A percentile compares a stretch with the other conserved stretches of the same genome.
Conservation (phyloP, 2,329 filamentous ascomycete species). For the Aaosphaeria pasadenensis region DNA sequence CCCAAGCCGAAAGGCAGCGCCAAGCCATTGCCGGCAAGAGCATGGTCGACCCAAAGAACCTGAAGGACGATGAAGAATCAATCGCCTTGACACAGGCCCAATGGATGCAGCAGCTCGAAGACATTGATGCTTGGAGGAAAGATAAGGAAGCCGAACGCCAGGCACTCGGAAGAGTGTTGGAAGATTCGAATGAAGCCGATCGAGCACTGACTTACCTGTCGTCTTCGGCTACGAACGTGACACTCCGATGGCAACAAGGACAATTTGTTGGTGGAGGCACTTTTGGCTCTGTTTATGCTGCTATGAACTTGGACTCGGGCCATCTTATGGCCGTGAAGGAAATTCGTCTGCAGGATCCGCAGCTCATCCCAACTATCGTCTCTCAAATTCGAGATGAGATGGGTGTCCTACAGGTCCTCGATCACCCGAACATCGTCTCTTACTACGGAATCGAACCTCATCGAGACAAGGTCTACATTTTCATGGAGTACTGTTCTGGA, state of each 20-base stretch:
- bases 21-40: slow-evolving; percentile 77
- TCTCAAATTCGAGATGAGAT: slow-evolving; percentile 96
- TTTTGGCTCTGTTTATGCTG: slow-evolving; percentile 95
- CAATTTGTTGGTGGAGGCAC: slow-evolving; percentile 96
- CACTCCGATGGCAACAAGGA: slow-evolving; percentile 97
- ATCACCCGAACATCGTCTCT: slow-evolving; percentile 96
- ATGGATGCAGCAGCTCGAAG: slow-evolving; percentile 68
- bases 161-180: slow-evolving; percentile 83
- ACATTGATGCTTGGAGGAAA: slow-evolving; percentile 74
- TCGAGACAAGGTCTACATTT: slow-evolving; percentile 98
- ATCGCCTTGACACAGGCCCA: slow-evolving; percentile 70
- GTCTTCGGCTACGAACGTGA: slow-evolving; percentile 91
- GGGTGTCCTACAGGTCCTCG: slow-evolving; percentile 89
- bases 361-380: slow-evolving; percentile 90
- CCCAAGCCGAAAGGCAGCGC: slow-evolving; percentile 87
- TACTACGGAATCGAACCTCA: slow-evolving; percentile 99
- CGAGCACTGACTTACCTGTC: slow-evolving; percentile 91
- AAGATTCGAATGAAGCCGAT: slow-evolving; percentile 94
- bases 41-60: slow-evolving; percentile 71
- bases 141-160: slow-evolving; percentile 82
- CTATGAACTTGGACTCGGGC: slow-evolving; percentile 94
- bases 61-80: slow-evolving; percentile 82
- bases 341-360: slow-evolving; percentile 93
- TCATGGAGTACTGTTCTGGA: slow-evolving; percentile 98
- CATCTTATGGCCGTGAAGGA: slow-evolving; percentile 99